Evolutionary conservation across 345 rosid genomes (phyloP).

Genomic region (Geranium brycei): DNA sequence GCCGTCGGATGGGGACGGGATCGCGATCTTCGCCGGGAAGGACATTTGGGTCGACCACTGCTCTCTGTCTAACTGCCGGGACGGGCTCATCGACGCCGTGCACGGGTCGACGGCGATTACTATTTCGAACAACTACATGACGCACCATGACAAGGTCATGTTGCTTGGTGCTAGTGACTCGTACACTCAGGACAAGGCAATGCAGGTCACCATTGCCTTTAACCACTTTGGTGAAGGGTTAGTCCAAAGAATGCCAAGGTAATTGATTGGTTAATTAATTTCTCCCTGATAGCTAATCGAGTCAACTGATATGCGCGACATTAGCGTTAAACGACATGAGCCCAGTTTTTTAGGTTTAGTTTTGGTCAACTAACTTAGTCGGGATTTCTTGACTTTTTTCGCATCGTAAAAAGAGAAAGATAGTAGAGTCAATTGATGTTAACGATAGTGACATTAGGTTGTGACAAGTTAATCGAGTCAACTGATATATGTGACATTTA

Average conservation of each 20-base stretch:
- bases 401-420: no score
- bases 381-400: no score
- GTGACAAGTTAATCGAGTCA: no score
- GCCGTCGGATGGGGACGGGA: constrained; percentile 54
- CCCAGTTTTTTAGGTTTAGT: no score
- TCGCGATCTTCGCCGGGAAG: constrained; percentile 39
- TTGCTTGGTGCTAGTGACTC: constrained; percentile 61
- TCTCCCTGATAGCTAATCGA: no score
- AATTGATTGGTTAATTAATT: neutral
- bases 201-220: constrained; percentile 75
- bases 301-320: no score
- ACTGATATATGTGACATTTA: no score
- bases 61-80: constrained; percentile 57
- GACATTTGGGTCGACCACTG: constrained; percentile 70
- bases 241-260: constrained; percentile 87
- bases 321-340: no score
- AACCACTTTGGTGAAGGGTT: constrained; percentile 81
- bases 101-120: constrained; percentile 77
- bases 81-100: constrained; percentile 67
- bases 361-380: no score
- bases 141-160: constrained; percentile 82
- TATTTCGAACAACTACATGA: constrained; percentile 66
- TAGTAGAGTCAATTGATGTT: no score
- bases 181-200: constrained; percentile 46
- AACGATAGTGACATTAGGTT: no score